A percentile compares a stretch with the other conserved stretches of the same genome.
Conservation (phyloP, 2,329 filamentous ascomycete species). For the Exophiala viscosa region DNA sequence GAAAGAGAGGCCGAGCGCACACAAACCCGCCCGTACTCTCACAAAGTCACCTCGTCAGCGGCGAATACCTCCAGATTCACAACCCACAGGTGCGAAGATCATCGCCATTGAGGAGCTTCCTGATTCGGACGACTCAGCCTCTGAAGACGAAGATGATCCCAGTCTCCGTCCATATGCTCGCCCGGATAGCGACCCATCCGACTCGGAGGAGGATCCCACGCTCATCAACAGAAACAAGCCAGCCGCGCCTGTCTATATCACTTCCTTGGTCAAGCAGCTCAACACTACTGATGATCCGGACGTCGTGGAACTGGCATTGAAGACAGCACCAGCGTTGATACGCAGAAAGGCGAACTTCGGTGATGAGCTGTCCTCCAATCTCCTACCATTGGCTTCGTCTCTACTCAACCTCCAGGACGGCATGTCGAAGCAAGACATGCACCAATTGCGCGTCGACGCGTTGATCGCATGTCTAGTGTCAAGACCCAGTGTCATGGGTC, state of each 20-base stretch:
- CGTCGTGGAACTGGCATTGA: conserved; percentile 72
- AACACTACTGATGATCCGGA: conserved; percentile 78
- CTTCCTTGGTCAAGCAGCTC: conserved; percentile 41
- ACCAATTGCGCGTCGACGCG: conserved; percentile 69
- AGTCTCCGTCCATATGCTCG: conserved; percentile 77
- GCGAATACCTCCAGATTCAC: conserved; percentile 8
- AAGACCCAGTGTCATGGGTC: conserved; percentile 71
- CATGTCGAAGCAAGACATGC: conserved; percentile 72
- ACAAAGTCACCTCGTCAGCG: background rate
- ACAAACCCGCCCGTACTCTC: background rate
- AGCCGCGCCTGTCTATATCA: conserved; percentile 67
- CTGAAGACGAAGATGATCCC: conserved; percentile 53
- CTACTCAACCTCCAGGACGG: conserved; percentile 81
- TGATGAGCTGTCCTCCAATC: conserved; percentile 79
- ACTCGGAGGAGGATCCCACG: conserved; percentile 90
- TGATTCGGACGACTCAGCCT: conserved; percentile 45
- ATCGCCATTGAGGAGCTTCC: conserved; percentile 61
- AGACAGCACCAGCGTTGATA: conserved; percentile 74
- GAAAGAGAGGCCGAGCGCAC: conserved; percentile 18
- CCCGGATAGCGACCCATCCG: conserved; percentile 80
- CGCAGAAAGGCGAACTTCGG: conserved; percentile 85
- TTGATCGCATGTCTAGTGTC: conserved; percentile 79
- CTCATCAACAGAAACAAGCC: conserved; percentile 78
- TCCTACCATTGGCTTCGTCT: conserved; percentile 71
- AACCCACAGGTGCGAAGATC: conserved; percentile 41